Conservation (phyloP, 805 yeast species). For the Saccharomycopsis vini region DNA sequence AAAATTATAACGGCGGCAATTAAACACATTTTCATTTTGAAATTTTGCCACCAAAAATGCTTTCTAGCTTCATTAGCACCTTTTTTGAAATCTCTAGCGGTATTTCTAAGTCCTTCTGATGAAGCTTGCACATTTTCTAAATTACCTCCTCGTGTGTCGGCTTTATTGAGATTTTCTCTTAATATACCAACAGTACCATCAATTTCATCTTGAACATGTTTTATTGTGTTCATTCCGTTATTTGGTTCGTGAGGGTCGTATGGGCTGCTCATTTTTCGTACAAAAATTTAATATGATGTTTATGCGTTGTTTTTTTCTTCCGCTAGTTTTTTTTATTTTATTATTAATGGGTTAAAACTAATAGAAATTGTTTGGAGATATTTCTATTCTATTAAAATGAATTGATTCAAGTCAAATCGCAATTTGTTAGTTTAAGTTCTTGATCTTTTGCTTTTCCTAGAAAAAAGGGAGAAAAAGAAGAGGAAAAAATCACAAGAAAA, state of each 20-base stretch:
- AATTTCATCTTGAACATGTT: constrained; percentile 64
- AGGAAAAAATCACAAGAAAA: too few relatives aligned
- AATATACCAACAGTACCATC: constrained; percentile 95
- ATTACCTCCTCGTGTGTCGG: constrained; percentile 90
- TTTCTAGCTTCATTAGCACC: constrained; percentile 97
- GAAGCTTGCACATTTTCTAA: constrained; percentile 86
- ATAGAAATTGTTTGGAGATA: too few relatives aligned
- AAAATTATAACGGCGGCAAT: constrained; percentile 73
- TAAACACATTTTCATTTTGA: constrained; percentile 90
- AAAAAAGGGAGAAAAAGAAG: too few relatives aligned
- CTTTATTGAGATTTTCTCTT: constrained; percentile 95
- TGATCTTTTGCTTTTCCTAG: too few relatives aligned
- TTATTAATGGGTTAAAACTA: too few relatives aligned
- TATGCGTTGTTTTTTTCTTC: too few relatives aligned
- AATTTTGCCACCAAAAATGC: constrained; percentile 98
- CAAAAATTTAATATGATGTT: too few relatives aligned
- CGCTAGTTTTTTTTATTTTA: too few relatives aligned
- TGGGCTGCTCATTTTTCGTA: too few relatives aligned
- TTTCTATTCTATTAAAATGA: too few relatives aligned
- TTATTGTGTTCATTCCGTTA: constrained; percentile 33
- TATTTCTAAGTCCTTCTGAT: constrained; percentile 84
- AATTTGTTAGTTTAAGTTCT: too few relatives aligned
- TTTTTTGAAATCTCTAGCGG: constrained; percentile 91
- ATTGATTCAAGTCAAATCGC: too few relatives aligned
- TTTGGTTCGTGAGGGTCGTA: constrained; percentile 9